These are phyloP conservation scores for Aspergillus udagawae DNA, from an alignment of 2,329 filamentous ascomycete genomes.

Conservation along the genomic window DNA sequence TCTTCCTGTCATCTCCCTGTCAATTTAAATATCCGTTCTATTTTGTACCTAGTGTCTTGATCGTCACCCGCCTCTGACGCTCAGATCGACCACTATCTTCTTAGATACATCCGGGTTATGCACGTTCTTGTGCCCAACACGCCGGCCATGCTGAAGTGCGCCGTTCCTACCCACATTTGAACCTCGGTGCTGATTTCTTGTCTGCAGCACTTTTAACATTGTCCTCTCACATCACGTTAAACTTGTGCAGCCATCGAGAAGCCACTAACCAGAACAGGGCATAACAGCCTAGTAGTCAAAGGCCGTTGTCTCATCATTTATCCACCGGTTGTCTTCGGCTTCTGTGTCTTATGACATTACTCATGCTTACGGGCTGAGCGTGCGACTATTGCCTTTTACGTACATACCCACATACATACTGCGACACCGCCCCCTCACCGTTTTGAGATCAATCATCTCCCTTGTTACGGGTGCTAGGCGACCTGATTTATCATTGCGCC, in stretches of 20 bases:
- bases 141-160: not conserved
- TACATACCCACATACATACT: not conserved
- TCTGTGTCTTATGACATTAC: not conserved
- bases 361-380: not conserved
- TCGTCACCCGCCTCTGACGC: not conserved
- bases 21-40: not conserved
- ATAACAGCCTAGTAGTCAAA: not conserved
- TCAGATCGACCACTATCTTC: not conserved
- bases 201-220: not conserved
- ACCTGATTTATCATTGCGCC: not conserved
- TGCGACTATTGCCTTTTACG: not conserved
- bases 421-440: not conserved
- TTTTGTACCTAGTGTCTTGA: not conserved
- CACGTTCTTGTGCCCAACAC: not conserved
- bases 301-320: not conserved
- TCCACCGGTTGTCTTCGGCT: not conserved
- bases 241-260: not conserved
- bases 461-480: not conserved
- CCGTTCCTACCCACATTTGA: not conserved
- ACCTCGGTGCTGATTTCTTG: not conserved
- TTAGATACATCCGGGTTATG: not conserved
- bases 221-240: not conserved
- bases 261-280: not conserved
- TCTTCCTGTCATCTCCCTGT: not conserved
- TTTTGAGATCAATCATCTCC: not conserved